A percentile compares a stretch with the other conserved stretches of the same genome.
phyloP scores from a whole-genome alignment of 2,329 filamentous ascomycete genomes.

The Xylaria sp. region DNA sequence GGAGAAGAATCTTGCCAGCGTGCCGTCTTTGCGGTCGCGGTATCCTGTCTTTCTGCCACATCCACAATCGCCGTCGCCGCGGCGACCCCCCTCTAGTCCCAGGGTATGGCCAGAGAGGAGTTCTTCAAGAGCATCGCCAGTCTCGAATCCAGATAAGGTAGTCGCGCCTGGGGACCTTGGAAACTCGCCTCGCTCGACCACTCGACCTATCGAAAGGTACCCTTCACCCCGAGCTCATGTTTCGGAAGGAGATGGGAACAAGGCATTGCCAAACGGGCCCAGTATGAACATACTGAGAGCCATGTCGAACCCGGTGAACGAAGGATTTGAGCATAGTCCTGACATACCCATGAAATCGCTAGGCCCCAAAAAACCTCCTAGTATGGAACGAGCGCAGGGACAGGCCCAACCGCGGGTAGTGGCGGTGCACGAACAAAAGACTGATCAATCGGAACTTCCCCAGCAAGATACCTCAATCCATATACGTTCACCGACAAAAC shows the following conservation, averaged over 20 bases:
- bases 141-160: neutral
- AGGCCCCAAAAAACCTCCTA: neutral
- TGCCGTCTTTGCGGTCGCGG: conserved; percentile 32
- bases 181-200: neutral
- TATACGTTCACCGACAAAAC: neutral
- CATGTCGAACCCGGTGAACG: conserved; percentile 16
- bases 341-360: neutral
- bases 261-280: conserved; percentile 1
- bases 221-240: neutral
- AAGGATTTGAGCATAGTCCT: neutral
- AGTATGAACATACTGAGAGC: conserved; percentile 12
- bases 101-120: conserved; percentile 30
- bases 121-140: conserved; percentile 25
- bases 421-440: neutral
- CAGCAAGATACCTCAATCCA: neutral
- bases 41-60: conserved; percentile 30
- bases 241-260: neutral
- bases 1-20: conserved; percentile 3
- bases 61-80: conserved; percentile 5
- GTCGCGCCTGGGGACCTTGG: neutral
- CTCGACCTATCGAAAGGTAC: neutral
- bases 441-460: neutral
- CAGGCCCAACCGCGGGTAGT: neutral
- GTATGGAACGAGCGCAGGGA: conserved; percentile 1
- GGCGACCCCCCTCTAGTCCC: neutral